Base-by-base conservation (phyloP, 306 rosid species). In the Trichosanthes cucumerina region DNA sequence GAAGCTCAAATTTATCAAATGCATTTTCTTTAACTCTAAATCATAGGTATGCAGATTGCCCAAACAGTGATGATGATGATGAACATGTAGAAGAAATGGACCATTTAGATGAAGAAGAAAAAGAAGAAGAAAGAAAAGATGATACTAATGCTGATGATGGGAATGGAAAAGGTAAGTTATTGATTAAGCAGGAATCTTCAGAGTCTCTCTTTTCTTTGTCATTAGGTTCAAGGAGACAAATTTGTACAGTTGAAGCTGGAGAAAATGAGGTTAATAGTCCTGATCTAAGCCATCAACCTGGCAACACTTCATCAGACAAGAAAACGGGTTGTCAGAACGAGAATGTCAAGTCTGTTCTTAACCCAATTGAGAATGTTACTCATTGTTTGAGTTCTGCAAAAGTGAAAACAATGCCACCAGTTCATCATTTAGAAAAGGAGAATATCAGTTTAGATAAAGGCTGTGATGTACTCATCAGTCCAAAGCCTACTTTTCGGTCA, bases 151-250 rank as follows among this genome's bases (percentile, higher is more conserved):
- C 36, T 19, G 72, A 72, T 31, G 78, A 24, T 34, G 81, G n/a
- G 5, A 76, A 54, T 36, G 85, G 24, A 4, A 58, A 8, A 2
- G 77, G 65, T 52, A 11, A 31, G 19, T 52, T 21, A 18, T 57
- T 69, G 66, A 49, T 77, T 76, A 80, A 79, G 68, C 81, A 85
- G 80, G 93, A 89, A 73, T 84, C 92, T 80, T 91, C 98, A 4
- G 98, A 89, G 15, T 90, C 98, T 4, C 79, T 93, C 81, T 93
- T 93, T 82, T 93, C 97, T 43, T 56, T 93, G 65, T 89, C 92
- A 10, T 65, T 82, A 39, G 88, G 71, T 75, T 86, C 89, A 9
- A 84, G 88, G 80, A 86, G 77, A 77, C 87, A 58, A 44, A 75
- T 69, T 47, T 84, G 80, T 58, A 80, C 84, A 68, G 79, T 65